These are phyloP conservation scores for Trametes meyenii DNA, from an alignment of 768 basidiomycete species.

Conservation along the genomic window DNA sequence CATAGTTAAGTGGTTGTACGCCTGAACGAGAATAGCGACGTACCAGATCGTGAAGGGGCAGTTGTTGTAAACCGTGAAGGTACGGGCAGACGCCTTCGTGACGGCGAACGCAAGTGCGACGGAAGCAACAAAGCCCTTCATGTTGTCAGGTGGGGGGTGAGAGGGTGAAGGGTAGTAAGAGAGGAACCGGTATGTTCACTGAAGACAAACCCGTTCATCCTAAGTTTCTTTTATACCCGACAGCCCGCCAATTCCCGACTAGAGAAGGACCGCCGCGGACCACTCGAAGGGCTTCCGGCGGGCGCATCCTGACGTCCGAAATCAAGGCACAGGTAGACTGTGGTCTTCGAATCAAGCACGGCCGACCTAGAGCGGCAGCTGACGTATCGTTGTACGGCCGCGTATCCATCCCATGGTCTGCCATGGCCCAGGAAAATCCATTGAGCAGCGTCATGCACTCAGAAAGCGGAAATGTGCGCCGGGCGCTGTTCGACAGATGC, in stretches of 20 bases:
- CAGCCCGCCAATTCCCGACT: neutral
- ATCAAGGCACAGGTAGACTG: neutral
- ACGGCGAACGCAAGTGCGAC: constrained; percentile 15
- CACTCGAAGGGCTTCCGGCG: no score
- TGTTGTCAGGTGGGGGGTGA: constrained; percentile 1
- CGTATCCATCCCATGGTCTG: neutral
- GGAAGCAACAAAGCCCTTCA: constrained; percentile 17
- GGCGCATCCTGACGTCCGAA: neutral
- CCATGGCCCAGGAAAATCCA: constrained; percentile 5
- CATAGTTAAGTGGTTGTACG: neutral
- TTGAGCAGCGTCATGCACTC: constrained; percentile 2
- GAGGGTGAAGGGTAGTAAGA: neutral
- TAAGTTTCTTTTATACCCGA: neutral
- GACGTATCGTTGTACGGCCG: constrained; percentile 1
- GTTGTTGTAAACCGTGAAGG: constrained; percentile 43
- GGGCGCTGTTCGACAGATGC: constrained; percentile 6
- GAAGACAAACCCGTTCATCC: neutral
- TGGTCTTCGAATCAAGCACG: neutral
- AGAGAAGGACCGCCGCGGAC: neutral
- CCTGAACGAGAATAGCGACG: neutral
- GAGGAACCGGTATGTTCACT: constrained; percentile 2
- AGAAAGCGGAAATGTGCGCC: neutral
- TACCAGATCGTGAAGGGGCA: constrained; percentile 48
- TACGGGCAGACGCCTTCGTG: constrained; percentile 18
- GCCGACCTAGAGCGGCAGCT: neutral